Base-by-base conservation (phyloP, 495 filamentous ascomycete species). In the Rhypophila decipiens region DNA sequence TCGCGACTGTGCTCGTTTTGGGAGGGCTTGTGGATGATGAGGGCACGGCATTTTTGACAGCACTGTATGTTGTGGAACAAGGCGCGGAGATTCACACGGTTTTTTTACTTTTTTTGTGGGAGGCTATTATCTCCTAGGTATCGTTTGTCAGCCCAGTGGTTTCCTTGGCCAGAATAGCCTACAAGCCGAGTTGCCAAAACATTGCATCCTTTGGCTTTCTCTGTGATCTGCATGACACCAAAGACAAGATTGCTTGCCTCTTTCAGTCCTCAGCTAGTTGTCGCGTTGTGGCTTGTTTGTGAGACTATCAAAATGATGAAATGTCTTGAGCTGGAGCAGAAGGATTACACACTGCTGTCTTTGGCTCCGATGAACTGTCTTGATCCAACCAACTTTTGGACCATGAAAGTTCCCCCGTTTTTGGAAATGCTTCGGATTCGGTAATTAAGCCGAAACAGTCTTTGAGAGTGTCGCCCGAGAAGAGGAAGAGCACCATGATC, bases 1-100 rank as follows among this genome's bases (percentile, higher is more conserved):
- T 52, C 38, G 40, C 37, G 42, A 47, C 15, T 21, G 33, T 39
- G 18, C 46, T 40, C 46, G 48, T 35, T 15, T 27, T 8, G 35
- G 51, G 47, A 18, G 55, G 43, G 31, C 38, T 50, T 52, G 44
- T 51, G 50, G 40, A 46, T 43, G 39, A 48, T 36, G 19, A 50
- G 47, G 24, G 48, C 19, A 62, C 61, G 18, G 38, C 59, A 63
- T 60, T 44, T n/a, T 63, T 63, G 57, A 58, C 59, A 63, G 55
- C 52, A 39, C 34, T 44, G 23, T 15, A 51, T 51, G 46, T 20
- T 37, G 57, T 60, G 52, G 13, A 20, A 51, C 44, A 35, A 20
- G 23, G 47, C 23, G n/a, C n/a, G n/a, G n/a, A n/a, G n/a, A n/a
- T n/a, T n/a, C n/a, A n/a, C n/a, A n/a, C n/a, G n/a, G n/a, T n/a